These are phyloP conservation scores for Aspergillus fischeri DNA, from an alignment of 2,329 filamentous ascomycete species.

Conservation along the genomic window DNA sequence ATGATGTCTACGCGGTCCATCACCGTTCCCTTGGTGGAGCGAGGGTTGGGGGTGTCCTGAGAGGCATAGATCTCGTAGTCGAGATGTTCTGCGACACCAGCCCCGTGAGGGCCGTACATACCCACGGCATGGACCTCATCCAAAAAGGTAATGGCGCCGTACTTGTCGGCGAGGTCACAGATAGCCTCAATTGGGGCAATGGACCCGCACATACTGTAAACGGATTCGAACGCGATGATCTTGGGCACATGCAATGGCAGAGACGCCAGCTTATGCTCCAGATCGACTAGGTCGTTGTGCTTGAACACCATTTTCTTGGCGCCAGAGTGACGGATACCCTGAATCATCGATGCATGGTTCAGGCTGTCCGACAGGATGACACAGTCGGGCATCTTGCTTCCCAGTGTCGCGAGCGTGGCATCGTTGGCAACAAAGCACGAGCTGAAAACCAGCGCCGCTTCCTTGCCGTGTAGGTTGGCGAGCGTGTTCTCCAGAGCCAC, in stretches of 20 bases:
- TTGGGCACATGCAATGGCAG: constrained; percentile 83
- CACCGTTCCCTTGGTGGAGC: constrained; percentile 63
- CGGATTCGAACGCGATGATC: constrained; percentile 97
- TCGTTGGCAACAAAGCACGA: constrained; percentile 99
- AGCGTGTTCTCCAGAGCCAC: constrained; percentile 76
- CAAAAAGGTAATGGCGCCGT: constrained; percentile 93
- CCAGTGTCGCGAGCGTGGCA: constrained; percentile 91
- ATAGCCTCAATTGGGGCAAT: constrained; percentile 95
- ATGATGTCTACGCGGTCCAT: constrained; percentile 98
- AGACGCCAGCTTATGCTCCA: constrained; percentile 87
- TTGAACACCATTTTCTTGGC: constrained; percentile 98
- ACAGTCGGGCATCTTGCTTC: constrained; percentile 92
- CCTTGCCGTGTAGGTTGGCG: constrained; percentile 86
- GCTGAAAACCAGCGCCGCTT: constrained; percentile 88
- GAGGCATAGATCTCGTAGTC: constrained; percentile 83
- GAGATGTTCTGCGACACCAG: constrained; percentile 94
- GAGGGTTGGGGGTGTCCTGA: constrained; percentile 55
- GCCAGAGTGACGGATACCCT: constrained; percentile 95
- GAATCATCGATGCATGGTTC: constrained; percentile 99
- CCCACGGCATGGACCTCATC: constrained; percentile 98
- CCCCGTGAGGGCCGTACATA: constrained; percentile 96
- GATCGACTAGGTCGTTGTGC: constrained; percentile 91
- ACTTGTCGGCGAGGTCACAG: constrained; percentile 94
- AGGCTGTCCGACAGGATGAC: constrained; percentile 96
- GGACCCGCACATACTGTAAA: constrained; percentile 99